Percentiles rank a stretch among this genome's conserved stretches.
Conservation (phyloP, 2,329 filamentous ascomycete genomes). For the Aspergillus nomiae region DNA sequence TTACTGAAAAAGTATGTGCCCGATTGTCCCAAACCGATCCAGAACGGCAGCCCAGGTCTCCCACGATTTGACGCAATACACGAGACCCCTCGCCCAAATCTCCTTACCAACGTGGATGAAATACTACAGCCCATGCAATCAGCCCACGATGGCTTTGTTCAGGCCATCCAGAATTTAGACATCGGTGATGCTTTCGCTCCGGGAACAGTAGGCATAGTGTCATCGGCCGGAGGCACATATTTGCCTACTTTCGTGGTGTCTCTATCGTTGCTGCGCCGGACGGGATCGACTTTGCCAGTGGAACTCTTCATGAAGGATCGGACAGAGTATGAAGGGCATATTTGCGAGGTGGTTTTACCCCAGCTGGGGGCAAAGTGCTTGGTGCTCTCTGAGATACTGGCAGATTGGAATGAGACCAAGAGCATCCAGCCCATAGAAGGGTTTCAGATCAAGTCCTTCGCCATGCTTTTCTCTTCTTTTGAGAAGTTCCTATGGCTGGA, state of each 20-base stretch:
- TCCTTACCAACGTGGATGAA: constrained; percentile 29
- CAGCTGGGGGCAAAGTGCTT: constrained; percentile 39
- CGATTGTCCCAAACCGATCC: constrained; percentile 16
- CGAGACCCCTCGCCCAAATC: constrained; percentile 22
- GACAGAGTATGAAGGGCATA: constrained; percentile 35
- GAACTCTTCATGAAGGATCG: constrained; percentile 38
- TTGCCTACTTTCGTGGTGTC: constrained; percentile 50
- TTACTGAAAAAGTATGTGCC: constrained; percentile 22
- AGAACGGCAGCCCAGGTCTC: constrained; percentile 11
- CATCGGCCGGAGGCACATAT: constrained; percentile 47
- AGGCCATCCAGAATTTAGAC: constrained; percentile 25
- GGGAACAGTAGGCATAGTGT: constrained; percentile 48
- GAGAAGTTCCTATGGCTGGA: constrained; percentile 60
- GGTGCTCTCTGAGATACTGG: constrained; percentile 41
- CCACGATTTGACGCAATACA: constrained; percentile 20
- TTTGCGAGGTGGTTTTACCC: constrained; percentile 40
- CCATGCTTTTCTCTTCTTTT: constrained; percentile 59
- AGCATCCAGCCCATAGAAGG: constrained; percentile 24
- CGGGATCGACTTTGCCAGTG: constrained; percentile 50
- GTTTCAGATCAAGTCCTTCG: constrained; percentile 59
- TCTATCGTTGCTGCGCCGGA: constrained; percentile 50
- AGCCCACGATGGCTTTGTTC: constrained; percentile 40
- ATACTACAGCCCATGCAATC: constrained; percentile 30
- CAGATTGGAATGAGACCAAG: background rate
- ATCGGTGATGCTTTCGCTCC: constrained; percentile 28